phyloP scores from a whole-genome alignment of 1,284 basidiomycete genomes.

The Heterobasidion occidentale region DNA sequence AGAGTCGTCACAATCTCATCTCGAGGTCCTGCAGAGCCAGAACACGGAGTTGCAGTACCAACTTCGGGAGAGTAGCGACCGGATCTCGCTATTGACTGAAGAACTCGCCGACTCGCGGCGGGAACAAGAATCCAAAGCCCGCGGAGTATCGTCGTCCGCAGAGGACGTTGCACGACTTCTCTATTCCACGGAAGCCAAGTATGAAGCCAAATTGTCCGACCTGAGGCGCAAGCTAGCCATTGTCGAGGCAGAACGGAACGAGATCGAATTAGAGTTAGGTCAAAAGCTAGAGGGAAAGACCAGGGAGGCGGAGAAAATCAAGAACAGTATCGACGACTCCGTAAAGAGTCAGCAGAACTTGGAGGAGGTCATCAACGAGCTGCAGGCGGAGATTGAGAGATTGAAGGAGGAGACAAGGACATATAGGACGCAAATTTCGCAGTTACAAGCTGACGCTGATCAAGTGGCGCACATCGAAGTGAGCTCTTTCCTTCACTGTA shows the following conservation, averaged over 20 bases:
- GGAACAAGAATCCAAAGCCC: constrained; percentile 37
- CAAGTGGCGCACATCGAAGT: constrained; percentile 55
- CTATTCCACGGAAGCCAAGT: constrained; percentile 69
- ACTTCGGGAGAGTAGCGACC: constrained; percentile 71
- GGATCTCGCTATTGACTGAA: constrained; percentile 61
- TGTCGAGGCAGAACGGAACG: constrained; percentile 67
- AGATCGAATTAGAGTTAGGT: constrained; percentile 82
- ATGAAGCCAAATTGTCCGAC: constrained; percentile 69
- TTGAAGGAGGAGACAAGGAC: constrained; percentile 41
- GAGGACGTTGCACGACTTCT: constrained; percentile 73
- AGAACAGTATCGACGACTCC: constrained; percentile 47
- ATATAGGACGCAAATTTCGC: constrained; percentile 37
- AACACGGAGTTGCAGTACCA: constrained; percentile 83
- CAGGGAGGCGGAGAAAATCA: constrained; percentile 71
- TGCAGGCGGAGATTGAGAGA: constrained; percentile 48
- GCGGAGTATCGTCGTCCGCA: constrained; percentile 41
- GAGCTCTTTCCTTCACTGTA: constrained; percentile 10
- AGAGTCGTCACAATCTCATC: constrained; percentile 70
- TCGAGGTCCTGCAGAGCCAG: constrained; percentile 68
- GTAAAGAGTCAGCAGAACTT: constrained; percentile 50
- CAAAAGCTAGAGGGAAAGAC: constrained; percentile 68
- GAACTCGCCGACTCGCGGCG: constrained; percentile 60
- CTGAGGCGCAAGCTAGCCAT: constrained; percentile 48
- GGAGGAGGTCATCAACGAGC: constrained; percentile 43
- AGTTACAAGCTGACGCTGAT: constrained; percentile 41